A percentile compares a stretch with the other conserved stretches of the same genome.
Conservation (phyloP, 2,329 filamentous ascomycete genomes). For the Dothistroma pini region DNA sequence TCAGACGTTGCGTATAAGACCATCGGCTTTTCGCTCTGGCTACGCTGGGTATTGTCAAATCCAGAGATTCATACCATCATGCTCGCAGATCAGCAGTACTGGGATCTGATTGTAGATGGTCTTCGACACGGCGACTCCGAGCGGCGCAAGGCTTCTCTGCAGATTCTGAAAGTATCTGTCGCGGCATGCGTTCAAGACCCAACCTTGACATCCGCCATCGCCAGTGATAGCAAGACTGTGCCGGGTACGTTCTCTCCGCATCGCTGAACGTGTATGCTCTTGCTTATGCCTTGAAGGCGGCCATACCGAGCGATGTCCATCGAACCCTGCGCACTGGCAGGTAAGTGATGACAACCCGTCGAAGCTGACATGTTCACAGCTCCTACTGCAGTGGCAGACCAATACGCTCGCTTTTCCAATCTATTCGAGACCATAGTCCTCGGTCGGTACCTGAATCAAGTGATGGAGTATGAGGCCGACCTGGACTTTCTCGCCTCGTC, state of each 20-base stretch:
- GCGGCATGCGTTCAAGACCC: slow-evolving; percentile 25
- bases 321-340: not conserved
- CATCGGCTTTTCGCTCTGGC: slow-evolving; percentile 29
- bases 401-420: slow-evolving; percentile 44
- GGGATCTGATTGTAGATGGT: slow-evolving; percentile 38
- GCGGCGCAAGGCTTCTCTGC: slow-evolving; percentile 45
- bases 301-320: not conserved
- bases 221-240: not conserved
- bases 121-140: slow-evolving; percentile 44
- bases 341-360: slow-evolving; percentile 2
- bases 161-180: slow-evolving; percentile 43
- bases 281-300: slow-evolving; percentile 9
- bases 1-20: slow-evolving; percentile 16
- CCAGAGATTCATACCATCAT: slow-evolving; percentile 9
- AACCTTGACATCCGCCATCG: slow-evolving; percentile 3
- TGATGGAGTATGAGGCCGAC: slow-evolving; percentile 44
- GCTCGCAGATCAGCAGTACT: slow-evolving; percentile 34
- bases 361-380: slow-evolving; percentile 11
- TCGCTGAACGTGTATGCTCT: not conserved
- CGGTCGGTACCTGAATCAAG: slow-evolving; percentile 48
- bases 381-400: slow-evolving; percentile 20
- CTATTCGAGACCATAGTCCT: slow-evolving; percentile 49
- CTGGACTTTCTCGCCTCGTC: slow-evolving; percentile 39
- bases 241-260: slow-evolving; percentile 15
- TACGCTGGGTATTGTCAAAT: slow-evolving; percentile 21